Evolutionary conservation across 179 eudicot genomes (phyloP), one percentile per base, ranked within the genome.

Genomic region (Silene coronaria): DNA sequence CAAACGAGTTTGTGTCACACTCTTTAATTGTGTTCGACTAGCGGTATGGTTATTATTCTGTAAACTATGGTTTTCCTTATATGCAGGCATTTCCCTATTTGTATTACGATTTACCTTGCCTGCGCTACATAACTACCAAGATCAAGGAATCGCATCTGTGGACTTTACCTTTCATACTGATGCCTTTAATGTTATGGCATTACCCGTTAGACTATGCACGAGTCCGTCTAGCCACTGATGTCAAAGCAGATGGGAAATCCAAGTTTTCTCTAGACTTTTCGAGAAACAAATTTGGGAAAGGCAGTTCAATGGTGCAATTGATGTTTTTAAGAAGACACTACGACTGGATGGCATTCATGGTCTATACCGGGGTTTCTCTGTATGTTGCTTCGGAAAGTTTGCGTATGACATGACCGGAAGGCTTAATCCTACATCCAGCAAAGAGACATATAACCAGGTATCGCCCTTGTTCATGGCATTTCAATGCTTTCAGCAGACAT

Each of bases 181-280:
- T 28, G 46, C 38, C 58, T 30, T 3, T 17, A 16, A n/a, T 64
- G 10, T 27, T 24, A n/a, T 24, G 27, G 13, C 8, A 5, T 3
- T 65, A 79, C 55, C 75, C 82, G 1, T 63, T 79, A 2, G 67
- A 63, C 1, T 79, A 46, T 62, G 72, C 71, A 6, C 24, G 38
- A 70, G 65, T 60, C 7, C 78, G 76, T 32, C 78, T 79, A 32
- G 82, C 72, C 23, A 70, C 14, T 75, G 78, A 75, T 70, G 75
- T 79, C 5, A 79, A 69, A 75, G 58, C 57, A 48, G 58, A 71
- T 28, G 24, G 21, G 13, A 19, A 11, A 46, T 11, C 19, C 16
- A 32, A 21, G 58, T 58, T 78, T 19, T 72, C 73, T 36, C 45
- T 78, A 22, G 77, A 51, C 65, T 26, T 78, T 60, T 72, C 26